A percentile compares a stretch with the other conserved stretches of the same genome.
These are phyloP conservation scores for Myxozyma nipponensis DNA, from an alignment of 805 yeast genomes.

Conservation along the genomic window DNA sequence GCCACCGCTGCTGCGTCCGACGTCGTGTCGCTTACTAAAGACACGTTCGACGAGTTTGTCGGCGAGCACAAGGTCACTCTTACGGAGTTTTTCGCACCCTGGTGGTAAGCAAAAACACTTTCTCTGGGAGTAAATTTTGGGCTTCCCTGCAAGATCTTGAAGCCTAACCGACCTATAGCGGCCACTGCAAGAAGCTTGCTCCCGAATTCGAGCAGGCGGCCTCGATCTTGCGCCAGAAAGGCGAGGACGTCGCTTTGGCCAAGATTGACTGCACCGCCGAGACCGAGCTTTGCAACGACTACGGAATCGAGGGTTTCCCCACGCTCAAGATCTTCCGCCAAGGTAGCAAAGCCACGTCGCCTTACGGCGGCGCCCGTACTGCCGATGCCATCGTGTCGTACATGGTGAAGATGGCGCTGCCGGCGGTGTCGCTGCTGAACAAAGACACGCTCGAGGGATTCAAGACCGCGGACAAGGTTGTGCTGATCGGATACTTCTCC, in stretches of 20 bases:
- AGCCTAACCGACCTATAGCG: constrained; percentile 50
- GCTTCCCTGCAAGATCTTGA: neutral
- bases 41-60: constrained; percentile 62
- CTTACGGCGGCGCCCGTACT: constrained; percentile 81
- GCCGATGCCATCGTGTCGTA: constrained; percentile 71
- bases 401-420: constrained; percentile 78
- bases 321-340: constrained; percentile 68
- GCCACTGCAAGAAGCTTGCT: constrained; percentile 82
- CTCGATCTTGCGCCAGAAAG: constrained; percentile 53
- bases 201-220: constrained; percentile 79
- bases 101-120: constrained; percentile 46
- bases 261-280: constrained; percentile 84
- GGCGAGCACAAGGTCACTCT: constrained; percentile 70
- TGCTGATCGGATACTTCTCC: constrained; percentile 54
- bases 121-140: neutral
- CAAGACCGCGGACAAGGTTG: constrained; percentile 40
- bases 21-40: constrained; percentile 72
- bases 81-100: constrained; percentile 88
- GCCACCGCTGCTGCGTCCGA: constrained; percentile 60
- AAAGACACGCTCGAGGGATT: constrained; percentile 50
- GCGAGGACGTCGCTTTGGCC: constrained; percentile 65
- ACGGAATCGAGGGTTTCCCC: constrained; percentile 78
- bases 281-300: constrained; percentile 62
- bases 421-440: constrained; percentile 58
- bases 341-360: constrained; percentile 49